Conservation (phyloP, 306 rosid genomes). For the Cucumis cinereus region DNA sequence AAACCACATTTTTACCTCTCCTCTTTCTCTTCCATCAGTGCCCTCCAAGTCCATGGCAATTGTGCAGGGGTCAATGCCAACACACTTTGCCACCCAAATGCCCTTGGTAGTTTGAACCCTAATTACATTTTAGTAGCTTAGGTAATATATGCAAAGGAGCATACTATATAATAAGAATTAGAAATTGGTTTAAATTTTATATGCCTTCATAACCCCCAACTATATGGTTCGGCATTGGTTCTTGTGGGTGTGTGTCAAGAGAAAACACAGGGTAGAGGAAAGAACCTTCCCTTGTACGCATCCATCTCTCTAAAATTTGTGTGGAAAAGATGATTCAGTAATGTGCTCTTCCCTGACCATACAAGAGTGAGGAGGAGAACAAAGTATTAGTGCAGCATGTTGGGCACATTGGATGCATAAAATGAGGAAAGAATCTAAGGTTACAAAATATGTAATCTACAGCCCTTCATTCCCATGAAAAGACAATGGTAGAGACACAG, state of each 20-base stretch:
- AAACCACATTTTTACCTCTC: conserved; percentile 55
- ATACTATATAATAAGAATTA: conserved; percentile 6
- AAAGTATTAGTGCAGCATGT: neutral
- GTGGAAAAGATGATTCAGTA: conserved; percentile 70
- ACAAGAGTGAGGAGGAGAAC: neutral
- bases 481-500: neutral
- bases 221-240: neutral
- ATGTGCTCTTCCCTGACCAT: conserved; percentile 76
- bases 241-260: neutral
- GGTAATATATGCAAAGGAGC: neutral
- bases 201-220: neutral
- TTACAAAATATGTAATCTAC: neutral
- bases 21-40: conserved; percentile 96
- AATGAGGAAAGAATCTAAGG: neutral
- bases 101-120: conserved; percentile 94
- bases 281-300: conserved; percentile 75
- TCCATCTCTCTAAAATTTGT: conserved; percentile 92
- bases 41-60: conserved; percentile 98
- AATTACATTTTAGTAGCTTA: neutral
- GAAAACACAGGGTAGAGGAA: neutral
- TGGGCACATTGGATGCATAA: neutral
- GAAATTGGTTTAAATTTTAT: neutral
- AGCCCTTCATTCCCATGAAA: neutral
- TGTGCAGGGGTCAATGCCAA: conserved; percentile 74
- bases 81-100: conserved; percentile 79